A percentile compares a stretch with the other conserved stretches of the same genome.
Conservation (phyloP, 1,139 yeast species). For the Pichia sp. region DNA sequence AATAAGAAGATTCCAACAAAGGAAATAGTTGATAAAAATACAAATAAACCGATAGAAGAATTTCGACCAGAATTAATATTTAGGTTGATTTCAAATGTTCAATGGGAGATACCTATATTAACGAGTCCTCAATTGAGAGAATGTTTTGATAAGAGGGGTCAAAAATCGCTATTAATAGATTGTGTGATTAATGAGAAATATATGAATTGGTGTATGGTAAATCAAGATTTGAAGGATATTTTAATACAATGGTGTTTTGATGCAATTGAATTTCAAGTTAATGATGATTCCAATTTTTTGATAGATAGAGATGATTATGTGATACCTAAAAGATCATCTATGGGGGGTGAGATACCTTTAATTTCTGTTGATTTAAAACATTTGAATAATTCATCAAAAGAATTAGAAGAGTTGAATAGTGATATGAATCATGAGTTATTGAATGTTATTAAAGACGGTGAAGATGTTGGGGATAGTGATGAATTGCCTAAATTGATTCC, state of each 20-base stretch:
- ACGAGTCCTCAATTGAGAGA: conserved; percentile 47
- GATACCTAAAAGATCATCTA: conserved; percentile 55
- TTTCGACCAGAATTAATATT: conserved; percentile 55
- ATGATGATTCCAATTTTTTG: conserved; percentile 37
- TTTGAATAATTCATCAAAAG: conserved; percentile 33
- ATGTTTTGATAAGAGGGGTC: conserved; percentile 65
- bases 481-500: conserved; percentile 5
- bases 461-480: conserved; percentile 30
- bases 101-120: conserved; percentile 82
- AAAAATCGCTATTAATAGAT: conserved; percentile 58
- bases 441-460: conserved; percentile 39
- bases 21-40: conserved; percentile 1
- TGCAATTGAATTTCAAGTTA: conserved; percentile 49
- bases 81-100: conserved; percentile 58
- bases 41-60: conserved; percentile 26
- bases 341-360: conserved; percentile 40
- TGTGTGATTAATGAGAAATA: conserved; percentile 63
- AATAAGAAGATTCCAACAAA: conserved; percentile 57
- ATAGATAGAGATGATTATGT: conserved; percentile 35
- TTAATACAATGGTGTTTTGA: conserved; percentile 61
- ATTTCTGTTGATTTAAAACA: conserved; percentile 33
- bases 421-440: conserved; percentile 33
- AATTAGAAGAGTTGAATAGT: conserved; percentile 25
- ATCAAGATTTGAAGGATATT: conserved; percentile 42
- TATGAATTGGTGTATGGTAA: conserved; percentile 56